phyloP scores from a whole-genome alignment of 352 stramenopile genomes.

The Globisporangium irregulare region DNA sequence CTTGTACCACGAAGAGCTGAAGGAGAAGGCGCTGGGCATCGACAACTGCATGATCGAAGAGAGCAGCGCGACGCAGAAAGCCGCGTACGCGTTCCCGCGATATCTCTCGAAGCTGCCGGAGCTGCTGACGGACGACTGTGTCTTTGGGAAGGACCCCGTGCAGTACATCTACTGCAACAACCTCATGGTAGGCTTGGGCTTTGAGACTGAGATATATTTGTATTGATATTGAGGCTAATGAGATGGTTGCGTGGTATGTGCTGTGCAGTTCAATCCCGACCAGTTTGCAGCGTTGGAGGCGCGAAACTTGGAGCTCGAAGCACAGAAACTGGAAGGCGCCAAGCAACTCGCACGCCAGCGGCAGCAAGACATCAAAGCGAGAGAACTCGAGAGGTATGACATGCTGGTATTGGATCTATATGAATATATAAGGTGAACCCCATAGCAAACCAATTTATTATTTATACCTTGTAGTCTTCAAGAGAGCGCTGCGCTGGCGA shows the following conservation, averaged over 20 bases:
- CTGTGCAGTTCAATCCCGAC: constrained; percentile 1
- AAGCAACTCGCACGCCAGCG: constrained; percentile 4
- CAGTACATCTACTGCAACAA: constrained; percentile 83
- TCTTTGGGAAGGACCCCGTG: constrained; percentile 58
- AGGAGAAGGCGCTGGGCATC: constrained; percentile 43
- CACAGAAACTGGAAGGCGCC: constrained; percentile 13
- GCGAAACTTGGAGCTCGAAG: constrained; percentile 15
- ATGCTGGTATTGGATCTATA: neutral
- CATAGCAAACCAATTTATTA: neutral
- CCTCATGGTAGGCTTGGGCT: constrained; percentile 37
- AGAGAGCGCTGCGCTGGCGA: constrained; percentile 13
- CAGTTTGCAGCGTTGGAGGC: constrained; percentile 7
- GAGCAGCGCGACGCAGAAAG: constrained; percentile 27
- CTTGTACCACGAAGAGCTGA: constrained; percentile 44
- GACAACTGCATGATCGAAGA: constrained; percentile 52
- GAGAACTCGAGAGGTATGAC: constrained; percentile 16
- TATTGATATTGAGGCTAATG: neutral
- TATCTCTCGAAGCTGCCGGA: constrained; percentile 57
- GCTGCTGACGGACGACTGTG: constrained; percentile 53
- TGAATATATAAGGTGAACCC: constrained; percentile 5
- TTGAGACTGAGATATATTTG: neutral
- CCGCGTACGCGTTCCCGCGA: constrained; percentile 46
- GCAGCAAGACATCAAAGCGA: constrained; percentile 13
- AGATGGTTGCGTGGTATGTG: neutral
- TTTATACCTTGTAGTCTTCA: constrained; percentile 10